Percentiles rank a stretch among this genome's conserved stretches.
These are phyloP conservation scores for Pythium insidiosum DNA, from an alignment of 352 stramenopile species.

Conservation along the genomic window DNA sequence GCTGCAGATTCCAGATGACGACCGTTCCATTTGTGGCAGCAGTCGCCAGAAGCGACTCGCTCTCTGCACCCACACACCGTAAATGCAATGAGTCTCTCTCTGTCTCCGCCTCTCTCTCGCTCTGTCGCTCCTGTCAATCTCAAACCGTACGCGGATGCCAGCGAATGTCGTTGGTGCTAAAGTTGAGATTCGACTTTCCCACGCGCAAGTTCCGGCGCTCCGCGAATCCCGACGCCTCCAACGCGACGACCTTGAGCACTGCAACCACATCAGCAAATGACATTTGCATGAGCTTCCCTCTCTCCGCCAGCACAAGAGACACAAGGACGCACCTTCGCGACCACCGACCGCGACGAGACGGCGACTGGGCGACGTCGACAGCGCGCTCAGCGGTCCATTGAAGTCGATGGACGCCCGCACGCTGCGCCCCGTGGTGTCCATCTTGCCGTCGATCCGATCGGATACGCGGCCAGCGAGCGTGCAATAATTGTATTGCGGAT, in stretches of 20 bases:
- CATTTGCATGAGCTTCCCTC: neutral
- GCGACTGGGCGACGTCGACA: constrained; percentile 79
- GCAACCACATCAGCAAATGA: neutral
- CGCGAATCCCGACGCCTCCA: constrained; percentile 65
- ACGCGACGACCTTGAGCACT: constrained; percentile 83
- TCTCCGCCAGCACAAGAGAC: neutral
- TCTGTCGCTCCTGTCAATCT: too few species aligned
- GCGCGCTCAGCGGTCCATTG: constrained; percentile 73
- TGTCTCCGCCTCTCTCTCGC: too few species aligned
- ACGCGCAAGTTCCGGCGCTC: constrained; percentile 83
- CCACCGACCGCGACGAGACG: constrained; percentile 77
- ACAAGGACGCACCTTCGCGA: constrained; percentile 42
- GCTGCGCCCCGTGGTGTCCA: constrained; percentile 36
- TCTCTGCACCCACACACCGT: too few species aligned
- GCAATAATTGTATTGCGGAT: neutral
- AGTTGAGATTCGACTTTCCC: constrained; percentile 79
- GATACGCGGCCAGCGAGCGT: too few species aligned
- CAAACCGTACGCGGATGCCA: constrained; percentile 72
- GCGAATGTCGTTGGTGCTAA: constrained; percentile 86
- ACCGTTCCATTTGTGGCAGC: constrained; percentile 79
- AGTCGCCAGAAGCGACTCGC: constrained; percentile 75
- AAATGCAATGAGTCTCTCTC: too few species aligned
- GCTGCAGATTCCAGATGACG: constrained; percentile 85
- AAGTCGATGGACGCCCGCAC: constrained; percentile 85
- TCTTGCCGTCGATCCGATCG: constrained; percentile 9